Evolutionary conservation across 805 yeast genomes (phyloP).

Genomic region (Kluyveromyces aestuarii): DNA sequence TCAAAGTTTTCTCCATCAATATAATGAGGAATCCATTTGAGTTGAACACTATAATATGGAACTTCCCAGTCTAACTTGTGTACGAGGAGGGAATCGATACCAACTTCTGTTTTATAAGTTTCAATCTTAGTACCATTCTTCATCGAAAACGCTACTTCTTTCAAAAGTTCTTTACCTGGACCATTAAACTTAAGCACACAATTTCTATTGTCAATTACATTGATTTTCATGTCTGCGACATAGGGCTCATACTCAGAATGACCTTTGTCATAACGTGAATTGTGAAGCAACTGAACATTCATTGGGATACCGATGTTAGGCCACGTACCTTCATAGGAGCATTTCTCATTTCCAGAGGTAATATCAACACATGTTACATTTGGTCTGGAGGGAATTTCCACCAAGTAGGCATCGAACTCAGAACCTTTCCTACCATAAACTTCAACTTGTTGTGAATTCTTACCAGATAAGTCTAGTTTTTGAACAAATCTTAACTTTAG

Average conservation of each 20-base stretch:
- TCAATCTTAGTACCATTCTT: constrained; percentile 3
- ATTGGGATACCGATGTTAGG: constrained; percentile 43
- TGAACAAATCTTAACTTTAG: constrained; percentile 67
- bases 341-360: constrained; percentile 42
- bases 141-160: constrained; percentile 39
- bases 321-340: constrained; percentile 42
- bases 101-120: constrained; percentile 42
- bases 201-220: constrained; percentile 51
- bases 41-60: constrained; percentile 44
- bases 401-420: constrained; percentile 37
- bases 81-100: constrained; percentile 55
- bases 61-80: constrained; percentile 58
- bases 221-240: constrained; percentile 50
- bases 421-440: constrained; percentile 43
- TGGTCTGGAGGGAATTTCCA: constrained; percentile 44
- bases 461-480: constrained; percentile 38
- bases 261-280: constrained; percentile 35
- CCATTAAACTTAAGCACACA: constrained; percentile 56
- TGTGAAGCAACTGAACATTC: constrained; percentile 40
- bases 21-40: constrained; percentile 70
- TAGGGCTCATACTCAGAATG: constrained; percentile 55
- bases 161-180: constrained; percentile 51
- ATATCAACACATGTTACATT: constrained; percentile 29
- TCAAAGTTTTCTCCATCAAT: constrained; percentile 27
- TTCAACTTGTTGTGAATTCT: constrained; percentile 27